Conservation (phyloP, 176 grass and related monocot species). For the Paspalum vaginatum region DNA sequence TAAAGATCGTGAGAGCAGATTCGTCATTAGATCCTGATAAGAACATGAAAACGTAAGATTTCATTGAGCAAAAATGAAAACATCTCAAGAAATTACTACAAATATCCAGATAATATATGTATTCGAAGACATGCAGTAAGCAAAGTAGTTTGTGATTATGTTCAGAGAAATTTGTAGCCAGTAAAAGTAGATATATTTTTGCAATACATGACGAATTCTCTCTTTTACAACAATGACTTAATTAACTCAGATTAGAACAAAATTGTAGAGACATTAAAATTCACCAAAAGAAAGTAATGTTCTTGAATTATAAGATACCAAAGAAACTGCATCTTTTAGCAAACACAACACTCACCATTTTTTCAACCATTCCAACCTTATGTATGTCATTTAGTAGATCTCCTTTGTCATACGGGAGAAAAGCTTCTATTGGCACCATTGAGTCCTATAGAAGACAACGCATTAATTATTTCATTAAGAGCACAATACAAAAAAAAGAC, state of each 20-base stretch:
- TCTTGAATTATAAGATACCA: not conserved
- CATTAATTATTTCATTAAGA: not conserved
- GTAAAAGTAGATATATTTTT: not conserved
- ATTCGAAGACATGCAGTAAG: not conserved
- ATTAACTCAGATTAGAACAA: not conserved
- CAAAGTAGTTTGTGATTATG: not conserved
- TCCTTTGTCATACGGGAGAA: constrained; percentile 89
- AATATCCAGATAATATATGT: not conserved
- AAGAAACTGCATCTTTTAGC: not conserved
- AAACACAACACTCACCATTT: constrained; percentile 54
- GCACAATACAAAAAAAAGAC: not conserved
- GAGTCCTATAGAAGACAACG: constrained; percentile 61
- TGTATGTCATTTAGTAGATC: constrained; percentile 89
- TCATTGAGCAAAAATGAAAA: not conserved
- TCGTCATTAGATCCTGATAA: constrained; percentile 1
- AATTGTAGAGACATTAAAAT: not conserved
- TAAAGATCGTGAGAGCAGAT: not conserved
- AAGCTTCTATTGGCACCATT: constrained; percentile 86
- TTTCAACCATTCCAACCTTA: constrained; percentile 91
- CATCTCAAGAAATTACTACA: not conserved
- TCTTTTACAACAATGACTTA: not conserved
- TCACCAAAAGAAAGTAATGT: not conserved
- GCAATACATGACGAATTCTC: not conserved
- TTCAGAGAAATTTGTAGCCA: not conserved
- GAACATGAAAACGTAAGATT: not conserved